Base-by-base conservation (phyloP, 208 protist genomes). In the Leishmania guyanensis region DNA sequence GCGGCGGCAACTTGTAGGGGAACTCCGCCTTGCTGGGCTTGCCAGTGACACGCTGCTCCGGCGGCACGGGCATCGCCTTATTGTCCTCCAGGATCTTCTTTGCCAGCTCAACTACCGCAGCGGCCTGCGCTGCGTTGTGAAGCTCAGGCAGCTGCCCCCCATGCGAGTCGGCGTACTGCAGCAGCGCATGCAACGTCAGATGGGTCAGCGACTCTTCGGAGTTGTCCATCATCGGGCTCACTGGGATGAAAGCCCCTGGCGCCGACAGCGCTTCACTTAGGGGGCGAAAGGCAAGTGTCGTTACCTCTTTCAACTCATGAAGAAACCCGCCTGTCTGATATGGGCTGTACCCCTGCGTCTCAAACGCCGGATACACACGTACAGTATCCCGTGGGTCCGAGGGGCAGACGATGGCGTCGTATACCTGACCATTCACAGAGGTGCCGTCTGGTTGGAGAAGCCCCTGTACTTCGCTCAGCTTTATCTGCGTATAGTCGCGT, bases 181-280 rank as follows among this genome's bases (percentile, higher is more conserved):
- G 82, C 71, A 97, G 83, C 39, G 93, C 90, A 82, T 90, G 64
- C 39, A 94, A 75, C 10, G 80, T 75, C 54, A 96, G 62, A 77
- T 97, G 94, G 17, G 84, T 91, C 72, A 90, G 89, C 1, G 89
- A 92, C 80, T 97, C 94, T 77, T 95, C 90, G 4, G 86, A 89
- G 81, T 89, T 90, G 84, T 97, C 94, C 93, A 96, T 97, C 89
- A 97, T 95, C 22, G 91, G 86, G 79, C 91, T 94, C 56, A 95
- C 93, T 70, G 86, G 83, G 54, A 96, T 83, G 83, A 97, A 95
- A 54, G 83, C 51, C 39, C 93, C 93, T 2, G 94, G 94, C 14
- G 84, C 84, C 29, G 75, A 51, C 29, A 96, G 75, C 20, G 89
- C 84, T 36, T 93, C 89, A n/a, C 85, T 62, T 43, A 97, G 75